Conservation (phyloP, 768 basidiomycete genomes). For the Mycena galericulata region DNA sequence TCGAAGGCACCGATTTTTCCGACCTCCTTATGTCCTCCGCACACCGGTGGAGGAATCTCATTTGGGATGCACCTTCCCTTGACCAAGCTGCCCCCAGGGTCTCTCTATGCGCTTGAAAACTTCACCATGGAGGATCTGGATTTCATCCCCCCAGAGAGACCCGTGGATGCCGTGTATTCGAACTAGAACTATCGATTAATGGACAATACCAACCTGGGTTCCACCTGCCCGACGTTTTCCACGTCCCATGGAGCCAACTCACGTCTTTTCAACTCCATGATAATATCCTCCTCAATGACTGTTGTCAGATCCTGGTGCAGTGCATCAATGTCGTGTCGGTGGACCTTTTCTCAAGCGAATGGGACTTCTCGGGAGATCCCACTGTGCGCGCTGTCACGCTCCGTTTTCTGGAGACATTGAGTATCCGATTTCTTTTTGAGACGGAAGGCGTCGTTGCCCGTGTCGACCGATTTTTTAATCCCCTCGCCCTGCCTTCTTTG, state of each 20-base stretch:
- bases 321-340: neutral
- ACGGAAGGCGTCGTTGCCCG: neutral
- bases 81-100: neutral
- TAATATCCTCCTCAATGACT: neutral
- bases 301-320: neutral
- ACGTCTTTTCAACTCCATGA: neutral
- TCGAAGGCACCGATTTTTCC: neutral
- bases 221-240: neutral
- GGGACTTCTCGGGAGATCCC: neutral
- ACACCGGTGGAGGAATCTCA: neutral
- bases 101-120: neutral
- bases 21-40: neutral
- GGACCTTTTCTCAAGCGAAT: neutral
- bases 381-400: neutral
- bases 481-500: neutral
- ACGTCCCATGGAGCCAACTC: neutral
- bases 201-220: too few relatives aligned
- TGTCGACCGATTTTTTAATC: neutral
- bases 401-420: neutral
- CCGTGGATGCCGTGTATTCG: neutral
- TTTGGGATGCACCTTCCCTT: neutral
- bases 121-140: neutral
- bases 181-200: neutral
- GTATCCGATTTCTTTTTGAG: neutral
- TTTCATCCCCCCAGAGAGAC: neutral